Conservation (phyloP, 2,329 filamentous ascomycete genomes). For the Acephala macrosclerotiorum region DNA sequence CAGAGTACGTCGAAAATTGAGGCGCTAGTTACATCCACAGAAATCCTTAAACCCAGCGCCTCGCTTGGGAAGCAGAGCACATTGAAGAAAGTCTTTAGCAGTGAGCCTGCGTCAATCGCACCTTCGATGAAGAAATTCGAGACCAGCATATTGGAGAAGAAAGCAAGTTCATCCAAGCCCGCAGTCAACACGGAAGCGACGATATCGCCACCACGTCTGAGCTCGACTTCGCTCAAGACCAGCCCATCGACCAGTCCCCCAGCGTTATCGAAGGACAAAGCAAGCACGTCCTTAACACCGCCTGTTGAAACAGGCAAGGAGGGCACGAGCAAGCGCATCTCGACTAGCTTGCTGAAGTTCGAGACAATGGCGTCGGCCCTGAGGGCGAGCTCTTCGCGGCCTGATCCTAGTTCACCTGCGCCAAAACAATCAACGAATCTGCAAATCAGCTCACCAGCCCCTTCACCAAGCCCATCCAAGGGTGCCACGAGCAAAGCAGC, state of each 20-base stretch:
- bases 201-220: too few relatives aligned
- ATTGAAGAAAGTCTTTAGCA: background rate
- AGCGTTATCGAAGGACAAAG: too few relatives aligned
- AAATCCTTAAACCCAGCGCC: background rate
- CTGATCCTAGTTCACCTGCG: background rate
- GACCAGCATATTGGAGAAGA: background rate
- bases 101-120: background rate
- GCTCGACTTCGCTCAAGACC: too few relatives aligned
- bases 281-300: too few relatives aligned
- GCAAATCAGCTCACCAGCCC: background rate
- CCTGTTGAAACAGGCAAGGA: too few relatives aligned
- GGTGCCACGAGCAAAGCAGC: background rate
- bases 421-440: background rate
- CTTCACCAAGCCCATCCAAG: background rate
- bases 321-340: too few relatives aligned
- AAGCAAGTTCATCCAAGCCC: background rate
- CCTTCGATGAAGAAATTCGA: background rate
- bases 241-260: too few relatives aligned
- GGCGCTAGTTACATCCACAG: background rate
- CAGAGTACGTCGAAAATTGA: background rate
- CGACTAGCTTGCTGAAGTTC: background rate
- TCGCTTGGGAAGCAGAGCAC: background rate
- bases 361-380: background rate
- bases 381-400: background rate
- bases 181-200: background rate